Evolutionary conservation across 495 filamentous ascomycete species (phyloP), one percentile per base, ranked within the genome.

Genomic region (Margaritispora aquatica): DNA sequence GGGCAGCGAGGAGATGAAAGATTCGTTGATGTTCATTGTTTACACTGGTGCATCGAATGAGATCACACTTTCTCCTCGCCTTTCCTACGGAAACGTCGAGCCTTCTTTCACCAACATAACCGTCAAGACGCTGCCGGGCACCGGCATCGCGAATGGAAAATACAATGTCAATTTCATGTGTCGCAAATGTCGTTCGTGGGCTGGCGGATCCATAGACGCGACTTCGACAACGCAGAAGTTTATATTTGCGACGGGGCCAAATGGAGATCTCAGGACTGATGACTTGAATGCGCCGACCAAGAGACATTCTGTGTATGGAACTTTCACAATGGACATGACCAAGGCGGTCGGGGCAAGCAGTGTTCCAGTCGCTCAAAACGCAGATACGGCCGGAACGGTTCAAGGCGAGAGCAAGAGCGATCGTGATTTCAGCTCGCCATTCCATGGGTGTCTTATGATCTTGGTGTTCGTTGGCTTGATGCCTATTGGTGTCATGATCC

Each of bases 191-290:
- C 74, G 70, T 19, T 61, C 62, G 11, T 83, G 76, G 76, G 67
- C 69, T 20, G 54, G 61, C 22, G 72, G 74, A 19, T 69, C 62
- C 20, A 61, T 80, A 23, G 68, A 77, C 61, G 63, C 73, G 1
- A 63, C 54, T 27, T 73, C 64, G 47, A 71, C 66, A 1, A 49
- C 67, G 0, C 71, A 79, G 52, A 63, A 71, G 13, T 80, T 84
- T 70, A 79, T 84, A 52, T 87, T 79, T 63, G 84, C 79, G n/a
- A 65, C 78, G 13, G 84, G 84, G 11, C 74, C 76, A 1, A 63
- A 70, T 26, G 61, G 62, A 26, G 57, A 62, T 26, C 59, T 80
- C 9, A 67, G 68, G 10, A 73, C 69, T 24, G 69, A 83, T 65
- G 67, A 70, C 26, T 61, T 61, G 0, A 63, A 70, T 11, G 80